A percentile compares a stretch with the other conserved stretches of the same genome.
Evolutionary conservation across 495 filamentous ascomycete genomes (phyloP).

Genomic region (Neurospora pannonica): DNA sequence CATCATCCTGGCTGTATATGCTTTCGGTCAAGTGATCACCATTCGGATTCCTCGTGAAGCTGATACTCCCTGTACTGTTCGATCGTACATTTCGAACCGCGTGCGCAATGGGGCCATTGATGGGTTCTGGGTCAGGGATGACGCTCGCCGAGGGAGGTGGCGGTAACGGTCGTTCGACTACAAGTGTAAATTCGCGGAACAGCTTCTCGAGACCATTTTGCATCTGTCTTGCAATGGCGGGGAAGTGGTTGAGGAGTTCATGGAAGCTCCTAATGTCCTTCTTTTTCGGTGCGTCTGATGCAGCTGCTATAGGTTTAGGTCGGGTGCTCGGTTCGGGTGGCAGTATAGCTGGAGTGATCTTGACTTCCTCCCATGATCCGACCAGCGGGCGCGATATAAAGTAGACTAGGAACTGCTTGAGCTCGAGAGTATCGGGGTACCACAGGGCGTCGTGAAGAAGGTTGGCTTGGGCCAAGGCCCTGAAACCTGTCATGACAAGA

Average conservation of each 20-base stretch:
- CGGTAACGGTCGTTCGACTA: slow-evolving; percentile 76
- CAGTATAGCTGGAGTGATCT: slow-evolving; percentile 51
- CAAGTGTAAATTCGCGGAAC: slow-evolving; percentile 78
- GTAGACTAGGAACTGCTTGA: slow-evolving; percentile 90
- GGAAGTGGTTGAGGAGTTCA: slow-evolving; percentile 84
- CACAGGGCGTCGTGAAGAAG: slow-evolving; percentile 79
- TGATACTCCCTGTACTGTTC: slow-evolving; percentile 28
- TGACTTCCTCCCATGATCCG: slow-evolving; percentile 69
- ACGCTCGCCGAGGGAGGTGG: slow-evolving; percentile 56
- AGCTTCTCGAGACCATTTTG: slow-evolving; percentile 82
- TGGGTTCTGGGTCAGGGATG: slow-evolving; percentile 40
- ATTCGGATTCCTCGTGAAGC: slow-evolving; percentile 14
- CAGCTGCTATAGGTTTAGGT: slow-evolving; percentile 21
- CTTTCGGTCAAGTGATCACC: slow-evolving; percentile 21
- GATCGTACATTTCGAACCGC: slow-evolving; percentile 42
- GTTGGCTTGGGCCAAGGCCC: slow-evolving; percentile 80
- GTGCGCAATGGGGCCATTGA: slow-evolving; percentile 38
- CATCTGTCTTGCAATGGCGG: slow-evolving; percentile 96
- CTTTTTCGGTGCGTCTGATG: slow-evolving; percentile 49
- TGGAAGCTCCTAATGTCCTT: slow-evolving; percentile 87
- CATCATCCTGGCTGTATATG: slow-evolving; percentile 67
- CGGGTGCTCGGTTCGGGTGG: slow-evolving; percentile 23
- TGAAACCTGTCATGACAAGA: slow-evolving; percentile 61
- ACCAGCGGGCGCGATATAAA: slow-evolving; percentile 91
- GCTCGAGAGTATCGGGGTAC: slow-evolving; percentile 73